Conservation (phyloP, 2,329 filamentous ascomycete species). For the Lasiodiplodia citricola region DNA sequence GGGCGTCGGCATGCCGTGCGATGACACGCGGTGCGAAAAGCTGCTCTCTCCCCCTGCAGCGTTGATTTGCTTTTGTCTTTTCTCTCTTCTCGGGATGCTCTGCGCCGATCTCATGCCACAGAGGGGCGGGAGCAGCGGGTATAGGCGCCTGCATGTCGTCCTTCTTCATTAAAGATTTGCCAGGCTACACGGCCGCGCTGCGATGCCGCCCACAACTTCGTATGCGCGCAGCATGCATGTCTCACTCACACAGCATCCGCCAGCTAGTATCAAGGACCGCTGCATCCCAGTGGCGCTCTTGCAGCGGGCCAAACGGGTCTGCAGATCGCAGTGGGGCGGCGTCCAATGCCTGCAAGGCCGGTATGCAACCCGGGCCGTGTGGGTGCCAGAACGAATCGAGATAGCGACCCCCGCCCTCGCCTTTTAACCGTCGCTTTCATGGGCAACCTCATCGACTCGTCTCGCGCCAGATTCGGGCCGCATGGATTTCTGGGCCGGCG, state of each 20-base stretch:
- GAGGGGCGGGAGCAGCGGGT: neutral
- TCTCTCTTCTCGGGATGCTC: neutral
- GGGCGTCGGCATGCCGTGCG: conserved; percentile 7
- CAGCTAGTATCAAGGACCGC: neutral
- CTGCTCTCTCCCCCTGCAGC: neutral
- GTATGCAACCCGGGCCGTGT: neutral
- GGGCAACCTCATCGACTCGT: neutral
- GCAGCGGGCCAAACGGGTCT: conserved; percentile 18
- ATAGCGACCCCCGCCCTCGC: neutral
- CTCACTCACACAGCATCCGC: conserved; percentile 19
- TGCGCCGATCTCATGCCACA: neutral
- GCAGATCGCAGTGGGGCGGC: conserved; percentile 7
- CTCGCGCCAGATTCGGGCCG: neutral
- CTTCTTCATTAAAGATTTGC: conserved; percentile 14
- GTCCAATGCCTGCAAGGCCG: conserved; percentile 14
- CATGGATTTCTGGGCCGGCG: neutral
- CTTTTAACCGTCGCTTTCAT: neutral
- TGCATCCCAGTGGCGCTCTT: conserved; percentile 11
- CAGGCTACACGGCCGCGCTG: conserved; percentile 10
- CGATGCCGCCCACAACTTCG: conserved; percentile 3
- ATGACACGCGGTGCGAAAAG: conserved; percentile 10
- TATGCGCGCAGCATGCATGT: conserved; percentile 18
- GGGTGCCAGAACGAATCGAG: neutral
- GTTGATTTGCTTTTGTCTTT: neutral
- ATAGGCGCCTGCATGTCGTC: conserved; percentile 6